Percentiles rank a stretch among this genome's conserved stretches.
These are phyloP conservation scores for Pyracantha coccinea DNA, from an alignment of 331 rosid species.

Conservation along the genomic window DNA sequence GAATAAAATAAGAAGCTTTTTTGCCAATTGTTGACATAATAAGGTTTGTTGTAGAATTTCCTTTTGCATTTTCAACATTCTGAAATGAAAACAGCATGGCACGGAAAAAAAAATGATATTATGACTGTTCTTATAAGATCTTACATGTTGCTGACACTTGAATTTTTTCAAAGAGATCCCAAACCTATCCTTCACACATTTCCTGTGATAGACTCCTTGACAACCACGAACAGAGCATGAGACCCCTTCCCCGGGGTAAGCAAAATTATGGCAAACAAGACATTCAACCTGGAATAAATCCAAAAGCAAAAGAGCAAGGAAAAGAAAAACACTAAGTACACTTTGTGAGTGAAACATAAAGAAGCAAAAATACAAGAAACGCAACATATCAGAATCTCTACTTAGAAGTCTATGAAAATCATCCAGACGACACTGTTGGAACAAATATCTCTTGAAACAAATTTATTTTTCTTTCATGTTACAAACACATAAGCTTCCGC, in stretches of 20 bases:
- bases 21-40: not conserved
- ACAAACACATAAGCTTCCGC: not conserved
- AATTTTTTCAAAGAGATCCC: constrained; percentile 44
- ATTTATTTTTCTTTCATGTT: not conserved
- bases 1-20: not conserved
- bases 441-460: not conserved
- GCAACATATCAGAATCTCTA: not conserved
- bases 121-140: not conserved
- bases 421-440: not conserved
- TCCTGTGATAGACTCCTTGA: constrained; percentile 42
- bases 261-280: constrained; percentile 33
- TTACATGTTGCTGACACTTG: constrained; percentile 90
- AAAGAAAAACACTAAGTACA: not conserved
- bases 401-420: not conserved
- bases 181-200: constrained; percentile 50
- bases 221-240: constrained; percentile 69
- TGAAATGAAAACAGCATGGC: not conserved
- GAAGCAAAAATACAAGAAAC: not conserved
- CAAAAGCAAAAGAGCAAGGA: not conserved
- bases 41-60: not conserved
- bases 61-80: not conserved
- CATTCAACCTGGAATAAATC: constrained; percentile 49
- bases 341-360: not conserved
- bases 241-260: constrained; percentile 46
- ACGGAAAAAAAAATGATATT: not conserved